These are phyloP conservation scores for Solanum bukasovii DNA, from an alignment of 257 asterid species.

Conservation along the genomic window DNA sequence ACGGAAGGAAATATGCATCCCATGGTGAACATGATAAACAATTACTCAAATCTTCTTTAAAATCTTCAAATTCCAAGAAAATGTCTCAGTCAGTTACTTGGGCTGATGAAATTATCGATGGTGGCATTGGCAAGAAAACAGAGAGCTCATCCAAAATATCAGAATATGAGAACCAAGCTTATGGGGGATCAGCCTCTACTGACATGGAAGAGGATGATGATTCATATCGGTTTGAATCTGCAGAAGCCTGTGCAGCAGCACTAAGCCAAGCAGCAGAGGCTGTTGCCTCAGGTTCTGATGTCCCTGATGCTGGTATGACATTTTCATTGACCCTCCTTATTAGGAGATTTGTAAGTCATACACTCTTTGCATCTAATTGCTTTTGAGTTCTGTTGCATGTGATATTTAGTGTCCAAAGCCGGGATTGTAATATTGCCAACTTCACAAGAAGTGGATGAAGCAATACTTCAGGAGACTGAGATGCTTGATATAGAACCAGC, in stretches of 20 bases:
- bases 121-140: neutral
- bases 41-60: constrained; percentile 56
- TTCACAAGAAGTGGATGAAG: constrained; percentile 27
- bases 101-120: constrained; percentile 61
- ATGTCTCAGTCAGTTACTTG: constrained; percentile 50
- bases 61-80: constrained; percentile 47
- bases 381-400: constrained; percentile 14
- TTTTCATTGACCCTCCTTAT: neutral
- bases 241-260: constrained; percentile 89
- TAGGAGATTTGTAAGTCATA: neutral
- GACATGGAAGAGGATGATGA: constrained; percentile 27
- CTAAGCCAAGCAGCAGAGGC: constrained; percentile 73
- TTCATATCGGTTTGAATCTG: constrained; percentile 50
- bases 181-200: constrained; percentile 9
- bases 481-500: constrained; percentile 31
- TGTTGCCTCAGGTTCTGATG: constrained; percentile 63
- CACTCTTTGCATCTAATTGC: constrained; percentile 2
- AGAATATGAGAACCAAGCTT: constrained; percentile 16
- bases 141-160: constrained; percentile 12
- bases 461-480: constrained; percentile 24
- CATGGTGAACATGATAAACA: constrained; percentile 5
- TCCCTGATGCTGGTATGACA: constrained; percentile 61
- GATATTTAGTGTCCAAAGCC: constrained; percentile 59
- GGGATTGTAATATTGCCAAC: constrained; percentile 61
- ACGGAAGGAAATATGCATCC: constrained; percentile 16